Percentiles rank a stretch among this genome's conserved stretches.
These are phyloP conservation scores for Mucor sp. DNA, from an alignment of 371 early-diverging fungal species.

Conservation along the genomic window DNA sequence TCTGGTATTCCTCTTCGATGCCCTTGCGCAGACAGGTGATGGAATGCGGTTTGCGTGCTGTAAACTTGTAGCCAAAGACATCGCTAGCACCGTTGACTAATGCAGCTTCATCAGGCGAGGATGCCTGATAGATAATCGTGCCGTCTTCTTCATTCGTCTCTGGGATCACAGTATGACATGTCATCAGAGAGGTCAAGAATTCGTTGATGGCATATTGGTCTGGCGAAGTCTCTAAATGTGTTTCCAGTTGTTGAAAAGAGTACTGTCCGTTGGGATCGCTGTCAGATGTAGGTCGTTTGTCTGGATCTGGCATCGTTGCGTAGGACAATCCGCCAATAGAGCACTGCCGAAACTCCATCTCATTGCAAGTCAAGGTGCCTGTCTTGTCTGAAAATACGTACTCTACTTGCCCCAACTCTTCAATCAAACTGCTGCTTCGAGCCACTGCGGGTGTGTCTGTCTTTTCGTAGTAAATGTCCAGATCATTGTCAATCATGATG, in stretches of 20 bases:
- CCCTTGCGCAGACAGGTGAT: constrained; percentile 75
- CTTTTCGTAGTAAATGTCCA: constrained; percentile 85
- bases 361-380: constrained; percentile 95
- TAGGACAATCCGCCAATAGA: constrained; percentile 79
- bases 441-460: constrained; percentile 88
- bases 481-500: constrained; percentile 75
- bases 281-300: constrained; percentile 42
- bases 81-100: constrained; percentile 82
- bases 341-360: constrained; percentile 93
- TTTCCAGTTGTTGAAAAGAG: constrained; percentile 63
- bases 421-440: constrained; percentile 88
- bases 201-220: constrained; percentile 62
- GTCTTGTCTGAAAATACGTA: constrained; percentile 92
- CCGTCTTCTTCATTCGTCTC: constrained; percentile 57
- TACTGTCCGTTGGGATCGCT: constrained; percentile 48
- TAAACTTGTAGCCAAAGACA: constrained; percentile 63
- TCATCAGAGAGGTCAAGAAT: constrained; percentile 80
- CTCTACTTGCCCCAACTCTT: constrained; percentile 92
- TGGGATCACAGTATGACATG: constrained; percentile 98
- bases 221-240: constrained; percentile 55
- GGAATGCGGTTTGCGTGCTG: constrained; percentile 85
- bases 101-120: constrained; percentile 91
- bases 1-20: constrained; percentile 70
- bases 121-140: constrained; percentile 82
- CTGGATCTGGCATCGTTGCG: constrained; percentile 66